Evolutionary conservation across 192 early-diverging fungal species (phyloP).

Genomic region (Phlyctochytrium bullatum): DNA sequence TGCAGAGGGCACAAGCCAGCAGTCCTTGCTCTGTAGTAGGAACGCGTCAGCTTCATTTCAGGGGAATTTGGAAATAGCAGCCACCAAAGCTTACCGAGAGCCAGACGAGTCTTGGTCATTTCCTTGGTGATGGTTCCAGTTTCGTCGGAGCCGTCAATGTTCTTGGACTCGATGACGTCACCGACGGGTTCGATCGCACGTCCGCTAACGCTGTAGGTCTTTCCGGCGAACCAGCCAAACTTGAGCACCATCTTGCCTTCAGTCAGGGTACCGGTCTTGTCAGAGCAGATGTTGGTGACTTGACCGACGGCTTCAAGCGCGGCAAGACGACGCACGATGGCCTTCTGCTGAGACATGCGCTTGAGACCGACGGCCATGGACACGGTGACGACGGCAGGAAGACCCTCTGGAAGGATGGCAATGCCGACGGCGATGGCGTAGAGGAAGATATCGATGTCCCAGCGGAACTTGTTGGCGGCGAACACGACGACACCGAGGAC

Average conservation of each 20-base stretch:
- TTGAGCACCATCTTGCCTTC: constrained; percentile 63
- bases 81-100: neutral
- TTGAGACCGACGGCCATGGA: constrained; percentile 72
- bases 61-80: too few relatives aligned
- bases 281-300: constrained; percentile 71
- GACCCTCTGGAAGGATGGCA: constrained; percentile 55
- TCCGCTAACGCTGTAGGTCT: neutral
- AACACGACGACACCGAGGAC: constrained; percentile 11
- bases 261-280: constrained; percentile 93
- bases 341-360: constrained; percentile 76
- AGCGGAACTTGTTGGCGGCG: constrained; percentile 17
- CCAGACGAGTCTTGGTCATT: neutral
- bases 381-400: constrained; percentile 78
- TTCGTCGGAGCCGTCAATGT: neutral
- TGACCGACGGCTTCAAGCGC: constrained; percentile 86
- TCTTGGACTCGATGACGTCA: neutral
- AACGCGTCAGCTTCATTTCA: too few relatives aligned
- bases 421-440: constrained; percentile 39
- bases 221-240: neutral
- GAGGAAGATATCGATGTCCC: constrained; percentile 20
- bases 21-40: neutral
- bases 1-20: neutral
- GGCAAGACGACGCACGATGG: constrained; percentile 80
- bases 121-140: neutral
- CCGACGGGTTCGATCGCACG: neutral